Conservation (phyloP, 352 stramenopile species). For the Phytophthora multivora region DNA sequence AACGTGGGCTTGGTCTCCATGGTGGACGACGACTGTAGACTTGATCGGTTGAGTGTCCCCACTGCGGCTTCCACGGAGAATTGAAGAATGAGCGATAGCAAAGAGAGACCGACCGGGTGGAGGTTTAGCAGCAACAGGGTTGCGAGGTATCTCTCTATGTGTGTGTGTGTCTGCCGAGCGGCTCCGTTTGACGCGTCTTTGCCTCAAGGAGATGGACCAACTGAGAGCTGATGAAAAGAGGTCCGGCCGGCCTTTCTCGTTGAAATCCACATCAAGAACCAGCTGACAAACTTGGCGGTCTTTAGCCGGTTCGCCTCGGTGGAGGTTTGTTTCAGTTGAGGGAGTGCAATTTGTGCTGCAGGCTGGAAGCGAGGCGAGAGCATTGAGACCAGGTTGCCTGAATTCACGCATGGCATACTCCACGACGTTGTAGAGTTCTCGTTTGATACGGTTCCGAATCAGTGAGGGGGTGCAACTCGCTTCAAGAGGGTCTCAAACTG, state of each 20-base stretch:
- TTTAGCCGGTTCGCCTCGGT: no score
- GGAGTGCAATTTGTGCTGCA: not conserved
- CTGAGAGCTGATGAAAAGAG: slow-evolving; percentile 22
- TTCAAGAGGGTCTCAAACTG: slow-evolving; percentile 8
- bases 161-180: slow-evolving; percentile 2
- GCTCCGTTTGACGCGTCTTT: slow-evolving; percentile 29
- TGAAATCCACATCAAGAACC: slow-evolving; percentile 4
- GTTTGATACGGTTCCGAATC: slow-evolving; percentile 7
- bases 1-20: slow-evolving; percentile 47
- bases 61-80: slow-evolving; percentile 22
- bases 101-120: not conserved
- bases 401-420: no score
- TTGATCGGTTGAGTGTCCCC: slow-evolving; percentile 4
- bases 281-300: slow-evolving; percentile 7
- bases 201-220: slow-evolving; percentile 23
- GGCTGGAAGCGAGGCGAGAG: not conserved
- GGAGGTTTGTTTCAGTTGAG: not conserved
- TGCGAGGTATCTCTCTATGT: no score
- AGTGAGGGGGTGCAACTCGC: slow-evolving; percentile 9
- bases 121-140: no score
- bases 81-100: slow-evolving; percentile 20
- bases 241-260: slow-evolving; percentile 11
- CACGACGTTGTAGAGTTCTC: no score
- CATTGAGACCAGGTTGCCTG: no score
- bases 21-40: not conserved